Evolutionary conservation across 257 asterid genomes (phyloP).

Genomic region (Petunia axillaris): DNA sequence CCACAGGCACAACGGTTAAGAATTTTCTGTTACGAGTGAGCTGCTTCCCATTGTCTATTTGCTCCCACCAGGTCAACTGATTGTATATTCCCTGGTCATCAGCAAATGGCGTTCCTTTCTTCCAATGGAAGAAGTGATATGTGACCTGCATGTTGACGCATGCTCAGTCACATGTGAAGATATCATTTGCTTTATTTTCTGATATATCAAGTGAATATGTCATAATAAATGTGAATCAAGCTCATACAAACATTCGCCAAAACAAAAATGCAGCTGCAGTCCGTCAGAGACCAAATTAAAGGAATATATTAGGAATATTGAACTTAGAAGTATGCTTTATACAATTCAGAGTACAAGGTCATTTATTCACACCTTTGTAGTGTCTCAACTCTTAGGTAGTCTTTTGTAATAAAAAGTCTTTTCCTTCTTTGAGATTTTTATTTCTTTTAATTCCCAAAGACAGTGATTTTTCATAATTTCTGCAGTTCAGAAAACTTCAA

Average conservation of each 20-base stretch:
- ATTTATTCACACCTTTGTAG: constrained; percentile 5
- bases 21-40: constrained; percentile 93
- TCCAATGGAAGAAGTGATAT: constrained; percentile 91
- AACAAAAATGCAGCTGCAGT: background rate
- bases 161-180: constrained; percentile 26
- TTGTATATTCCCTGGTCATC: constrained; percentile 95
- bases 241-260: background rate
- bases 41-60: constrained; percentile 87
- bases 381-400: background rate
- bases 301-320: background rate
- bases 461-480: background rate
- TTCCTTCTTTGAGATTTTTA: background rate
- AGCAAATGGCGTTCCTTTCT: constrained; percentile 92
- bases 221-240: constrained; percentile 3
- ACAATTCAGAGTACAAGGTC: background rate
- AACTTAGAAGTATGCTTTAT: background rate
- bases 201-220: constrained; percentile 2
- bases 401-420: background rate
- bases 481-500: background rate
- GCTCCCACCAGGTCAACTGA: constrained; percentile 95
- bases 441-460: too few relatives aligned
- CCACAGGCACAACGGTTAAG: constrained; percentile 87
- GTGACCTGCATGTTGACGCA: constrained; percentile 57
- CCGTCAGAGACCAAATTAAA: background rate
- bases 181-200: constrained; percentile 15